Percentiles rank a stretch among this genome's conserved stretches.
Conservation (phyloP, 331 rosid species). For the Rhamnella rubrinervis region DNA sequence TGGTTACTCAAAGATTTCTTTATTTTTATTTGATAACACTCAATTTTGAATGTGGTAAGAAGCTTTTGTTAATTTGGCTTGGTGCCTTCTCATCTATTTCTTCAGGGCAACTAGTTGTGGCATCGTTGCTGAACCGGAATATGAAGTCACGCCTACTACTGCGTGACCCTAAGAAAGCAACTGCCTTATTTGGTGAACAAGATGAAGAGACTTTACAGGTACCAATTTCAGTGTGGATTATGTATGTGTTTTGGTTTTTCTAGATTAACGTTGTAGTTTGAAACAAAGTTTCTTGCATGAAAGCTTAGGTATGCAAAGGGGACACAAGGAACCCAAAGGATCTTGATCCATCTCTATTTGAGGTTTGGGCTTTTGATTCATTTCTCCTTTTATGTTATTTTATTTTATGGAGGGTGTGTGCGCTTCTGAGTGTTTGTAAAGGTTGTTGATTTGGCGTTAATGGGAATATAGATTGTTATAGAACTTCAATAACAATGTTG, state of each 20-base stretch:
- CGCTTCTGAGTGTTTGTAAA: not conserved
- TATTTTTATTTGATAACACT: not conserved
- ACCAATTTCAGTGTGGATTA: conserved; percentile 9
- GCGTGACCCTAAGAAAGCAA: conserved; percentile 78
- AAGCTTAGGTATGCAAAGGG: conserved; percentile 60
- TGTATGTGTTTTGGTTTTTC: not conserved
- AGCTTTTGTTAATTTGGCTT: conserved; percentile 21
- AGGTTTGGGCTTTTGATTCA: conserved; percentile 44
- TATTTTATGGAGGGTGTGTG: not conserved
- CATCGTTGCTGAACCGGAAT: conserved; percentile 73
- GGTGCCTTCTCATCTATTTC: conserved; percentile 11
- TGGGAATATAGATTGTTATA: not conserved
- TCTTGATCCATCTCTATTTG: conserved; percentile 75
- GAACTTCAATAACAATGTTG: not conserved
- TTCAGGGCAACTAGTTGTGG: conserved; percentile 90
- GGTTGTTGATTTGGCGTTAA: not conserved
- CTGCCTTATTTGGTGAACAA: conserved; percentile 65
- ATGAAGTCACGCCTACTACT: conserved; percentile 65
- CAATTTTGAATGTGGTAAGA: conserved; percentile 23
- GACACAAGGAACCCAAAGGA: conserved; percentile 74
- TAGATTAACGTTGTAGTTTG: not conserved
- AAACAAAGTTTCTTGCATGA: conserved; percentile 14
- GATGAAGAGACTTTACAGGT: conserved; percentile 70
- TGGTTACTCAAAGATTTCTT: not conserved
- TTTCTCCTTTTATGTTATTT: not conserved